These are phyloP conservation scores for Lentinula sp. DNA, from an alignment of 768 basidiomycete genomes.

Conservation along the genomic window DNA sequence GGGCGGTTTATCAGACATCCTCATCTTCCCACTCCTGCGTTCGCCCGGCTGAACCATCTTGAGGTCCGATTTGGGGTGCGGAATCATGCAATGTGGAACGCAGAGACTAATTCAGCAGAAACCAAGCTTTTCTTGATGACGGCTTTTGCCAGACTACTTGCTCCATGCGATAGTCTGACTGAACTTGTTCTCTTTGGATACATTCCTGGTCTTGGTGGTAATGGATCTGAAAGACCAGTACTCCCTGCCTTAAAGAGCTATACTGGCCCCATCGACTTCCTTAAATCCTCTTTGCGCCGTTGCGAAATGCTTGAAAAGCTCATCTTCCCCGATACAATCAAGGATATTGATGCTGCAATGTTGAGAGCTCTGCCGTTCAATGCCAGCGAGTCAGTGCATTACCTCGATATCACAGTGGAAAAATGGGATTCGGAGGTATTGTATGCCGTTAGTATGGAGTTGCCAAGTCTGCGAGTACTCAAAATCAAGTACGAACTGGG, in stretches of 20 bases:
- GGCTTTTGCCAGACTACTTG: background rate
- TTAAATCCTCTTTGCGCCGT: background rate
- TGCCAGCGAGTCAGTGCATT: slow-evolving; percentile 18
- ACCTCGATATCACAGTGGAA: slow-evolving; percentile 27
- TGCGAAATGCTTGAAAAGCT: background rate
- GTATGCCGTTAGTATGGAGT: slow-evolving; percentile 32
- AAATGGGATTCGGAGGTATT: slow-evolving; percentile 43
- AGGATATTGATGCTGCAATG: slow-evolving; percentile 12
- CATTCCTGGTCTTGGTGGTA: background rate
- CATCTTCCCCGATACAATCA: background rate
- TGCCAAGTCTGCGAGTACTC: slow-evolving; percentile 27
- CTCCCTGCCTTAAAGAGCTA: background rate
- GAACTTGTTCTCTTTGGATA: background rate
- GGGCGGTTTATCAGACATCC: slow-evolving; percentile 20
- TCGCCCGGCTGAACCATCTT: slow-evolving; percentile 11
- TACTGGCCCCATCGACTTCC: background rate
- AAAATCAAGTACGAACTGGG: slow-evolving; percentile 32
- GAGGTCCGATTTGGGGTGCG: slow-evolving; percentile 6
- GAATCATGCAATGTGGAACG: background rate
- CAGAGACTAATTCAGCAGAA: background rate
- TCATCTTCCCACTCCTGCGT: slow-evolving; percentile 12
- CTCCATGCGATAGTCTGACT: background rate
- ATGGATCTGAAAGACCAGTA: background rate
- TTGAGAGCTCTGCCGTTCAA: slow-evolving; percentile 10
- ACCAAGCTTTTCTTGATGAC: background rate